Evolutionary conservation across 495 filamentous ascomycete genomes (phyloP), one percentile per base, ranked within the genome.

Genomic region (Podospora anserina): DNA sequence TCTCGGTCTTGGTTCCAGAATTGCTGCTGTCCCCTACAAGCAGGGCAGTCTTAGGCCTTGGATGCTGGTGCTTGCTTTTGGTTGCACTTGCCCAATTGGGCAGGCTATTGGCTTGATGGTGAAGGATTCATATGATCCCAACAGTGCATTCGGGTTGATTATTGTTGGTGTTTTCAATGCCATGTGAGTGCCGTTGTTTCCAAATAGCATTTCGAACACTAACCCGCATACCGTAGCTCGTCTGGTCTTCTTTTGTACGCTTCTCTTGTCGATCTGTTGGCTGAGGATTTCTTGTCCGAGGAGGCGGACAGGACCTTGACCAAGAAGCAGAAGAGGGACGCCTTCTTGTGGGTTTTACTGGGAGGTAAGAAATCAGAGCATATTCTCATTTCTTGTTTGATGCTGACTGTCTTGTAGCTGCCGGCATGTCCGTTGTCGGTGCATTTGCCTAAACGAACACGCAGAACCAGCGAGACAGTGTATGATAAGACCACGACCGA

Each of bases 141-240:
- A 86, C 62, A 87, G 84, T 34, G 86, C 87, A 55, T 84, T 88
- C 49, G 89, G 87, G 34, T 71, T 91, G 20, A 83, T 92, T 44
- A 83, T 91, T 32, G 88, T 91, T 5, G 89, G 89, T 16, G 76
- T 87, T 16, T 89, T 90, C 78, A 91, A 92, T 73, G 88, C 89
- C 7, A 90, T 92, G 81, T 83, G 70, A 72, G 81, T 78, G 5
- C 5, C 27, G 7, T 3, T 11, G 2, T 49, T 49, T 16, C 13
- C 13, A 16, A 16, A 13, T 11, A 20, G 4, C 56, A 1, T 63
- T 20, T 63, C 18, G 61, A 44, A 5, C 20, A 19, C 59, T 63
- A 67, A 26, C 49, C 68, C 63, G 23, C 23, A 23, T 23, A 73
- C 58, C 6, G 6, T 55, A 83, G 81, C 44, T 88, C 85, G 0